phyloP scores from a whole-genome alignment of 805 yeast genomes.

The Pichia pseudocactophila region DNA sequence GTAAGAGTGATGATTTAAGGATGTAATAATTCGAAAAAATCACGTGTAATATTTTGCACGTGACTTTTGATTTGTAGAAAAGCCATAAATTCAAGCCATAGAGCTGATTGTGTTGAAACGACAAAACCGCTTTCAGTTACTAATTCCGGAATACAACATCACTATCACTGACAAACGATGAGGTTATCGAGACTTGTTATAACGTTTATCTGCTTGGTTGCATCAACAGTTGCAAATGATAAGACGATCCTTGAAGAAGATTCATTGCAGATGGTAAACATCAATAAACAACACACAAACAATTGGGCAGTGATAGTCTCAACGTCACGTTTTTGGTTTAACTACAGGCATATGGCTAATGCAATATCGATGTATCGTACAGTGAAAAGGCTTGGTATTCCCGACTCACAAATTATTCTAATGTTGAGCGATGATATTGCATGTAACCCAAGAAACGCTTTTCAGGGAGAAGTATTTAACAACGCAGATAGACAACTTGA shows the following conservation, averaged over 20 bases:
- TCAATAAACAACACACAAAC: slow-evolving; percentile 38
- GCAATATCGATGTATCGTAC: slow-evolving; percentile 91
- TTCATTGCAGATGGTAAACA: too few species aligned
- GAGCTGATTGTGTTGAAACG: too few species aligned
- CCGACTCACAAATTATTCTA: slow-evolving; percentile 92
- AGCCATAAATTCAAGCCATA: too few species aligned
- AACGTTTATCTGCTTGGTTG: neutral
- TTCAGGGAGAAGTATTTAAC: slow-evolving; percentile 93
- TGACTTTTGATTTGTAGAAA: too few species aligned
- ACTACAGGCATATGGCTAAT: slow-evolving; percentile 96
- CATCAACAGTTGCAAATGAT: neutral
- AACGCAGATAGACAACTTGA: slow-evolving; percentile 89
- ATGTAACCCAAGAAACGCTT: slow-evolving; percentile 91
- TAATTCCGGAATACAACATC: too few species aligned
- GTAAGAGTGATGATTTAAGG: too few species aligned
- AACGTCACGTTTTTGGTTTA: slow-evolving; percentile 97
- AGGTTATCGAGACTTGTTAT: neutral
- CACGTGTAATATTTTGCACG: neutral
- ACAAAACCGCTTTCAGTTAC: too few species aligned
- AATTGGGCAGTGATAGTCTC: slow-evolving; percentile 88
- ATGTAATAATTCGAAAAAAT: too few species aligned
- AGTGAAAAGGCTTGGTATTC: slow-evolving; percentile 91
- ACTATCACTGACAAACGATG: neutral
- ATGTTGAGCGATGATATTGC: slow-evolving; percentile 97
- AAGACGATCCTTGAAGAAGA: neutral